Percentiles rank a stretch among this genome's conserved stretches.
These are phyloP conservation scores for Cryphonectria parasitica DNA, from an alignment of 2,329 filamentous ascomycete genomes.

Conservation along the genomic window DNA sequence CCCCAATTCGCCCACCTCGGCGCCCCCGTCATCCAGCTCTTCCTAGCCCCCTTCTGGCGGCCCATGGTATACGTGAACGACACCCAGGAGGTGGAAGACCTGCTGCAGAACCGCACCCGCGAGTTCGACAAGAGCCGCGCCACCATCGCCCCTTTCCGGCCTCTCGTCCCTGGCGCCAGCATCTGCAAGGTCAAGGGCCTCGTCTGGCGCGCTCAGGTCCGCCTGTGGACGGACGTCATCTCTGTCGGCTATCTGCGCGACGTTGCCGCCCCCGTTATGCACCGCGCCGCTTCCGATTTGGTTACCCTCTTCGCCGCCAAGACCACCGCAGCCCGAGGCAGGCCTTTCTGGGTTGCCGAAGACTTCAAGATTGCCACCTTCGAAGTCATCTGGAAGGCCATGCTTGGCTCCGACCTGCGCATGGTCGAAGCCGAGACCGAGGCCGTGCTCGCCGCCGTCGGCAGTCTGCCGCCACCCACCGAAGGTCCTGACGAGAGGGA, in stretches of 20 bases:
- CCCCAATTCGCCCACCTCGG: slow-evolving; percentile 18
- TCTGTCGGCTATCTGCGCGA: slow-evolving; percentile 21
- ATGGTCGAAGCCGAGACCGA: slow-evolving; percentile 32
- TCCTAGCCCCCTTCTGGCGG: slow-evolving; percentile 27
- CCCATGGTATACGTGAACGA: slow-evolving; percentile 33
- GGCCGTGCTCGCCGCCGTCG: slow-evolving; percentile 37
- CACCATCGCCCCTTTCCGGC: slow-evolving; percentile 20
- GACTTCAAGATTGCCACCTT: slow-evolving; percentile 27
- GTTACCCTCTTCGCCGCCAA: slow-evolving; percentile 31
- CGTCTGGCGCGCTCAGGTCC: slow-evolving; percentile 21
- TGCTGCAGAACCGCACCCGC: slow-evolving; percentile 31
- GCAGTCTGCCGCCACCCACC: slow-evolving; percentile 31
- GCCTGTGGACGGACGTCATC: slow-evolving; percentile 26
- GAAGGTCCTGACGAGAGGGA: not conserved
- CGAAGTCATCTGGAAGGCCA: slow-evolving; percentile 26
- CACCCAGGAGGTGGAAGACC: slow-evolving; percentile 32
- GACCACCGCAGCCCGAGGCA: slow-evolving; percentile 26
- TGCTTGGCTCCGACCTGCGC: slow-evolving; percentile 22
- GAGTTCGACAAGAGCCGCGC: slow-evolving; percentile 28
- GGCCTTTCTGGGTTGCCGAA: slow-evolving; percentile 27
- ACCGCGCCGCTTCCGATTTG: slow-evolving; percentile 31
- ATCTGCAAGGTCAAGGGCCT: slow-evolving; percentile 26
- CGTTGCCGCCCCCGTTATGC: slow-evolving; percentile 24
- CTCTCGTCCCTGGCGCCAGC: slow-evolving; percentile 22
- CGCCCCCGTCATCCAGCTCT: slow-evolving; percentile 16